These are phyloP conservation scores for Boletus holoroseus DNA, from an alignment of 1,284 basidiomycete species.

Conservation along the genomic window DNA sequence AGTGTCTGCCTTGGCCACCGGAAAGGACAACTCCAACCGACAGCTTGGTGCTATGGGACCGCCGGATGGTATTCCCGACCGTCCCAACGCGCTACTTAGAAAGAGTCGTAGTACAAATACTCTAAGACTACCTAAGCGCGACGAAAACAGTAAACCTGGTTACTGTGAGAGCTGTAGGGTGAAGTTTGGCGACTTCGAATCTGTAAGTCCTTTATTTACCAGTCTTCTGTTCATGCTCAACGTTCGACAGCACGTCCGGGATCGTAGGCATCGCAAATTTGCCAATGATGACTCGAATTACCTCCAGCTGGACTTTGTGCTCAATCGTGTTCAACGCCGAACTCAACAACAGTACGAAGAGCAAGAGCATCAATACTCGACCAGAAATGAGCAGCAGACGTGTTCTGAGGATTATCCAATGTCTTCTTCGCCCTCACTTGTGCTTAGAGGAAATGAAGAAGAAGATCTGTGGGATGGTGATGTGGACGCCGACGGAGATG, in stretches of 20 bases:
- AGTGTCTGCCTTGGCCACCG: constrained; percentile 33
- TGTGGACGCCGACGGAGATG: constrained; percentile 21
- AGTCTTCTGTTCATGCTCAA: constrained; percentile 3
- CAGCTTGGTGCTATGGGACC: constrained; percentile 58
- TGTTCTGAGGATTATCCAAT: constrained; percentile 29
- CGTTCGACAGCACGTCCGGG: constrained; percentile 64
- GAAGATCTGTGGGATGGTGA: constrained; percentile 25
- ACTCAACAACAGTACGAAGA: constrained; percentile 44
- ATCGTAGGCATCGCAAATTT: constrained; percentile 81
- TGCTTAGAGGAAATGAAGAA: constrained; percentile 14
- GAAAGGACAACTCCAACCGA: constrained; percentile 30
- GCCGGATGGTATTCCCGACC: constrained; percentile 53
- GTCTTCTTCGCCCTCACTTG: constrained; percentile 21
- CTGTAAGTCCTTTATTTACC: constrained; percentile 45
- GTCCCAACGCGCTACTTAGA: constrained; percentile 45
- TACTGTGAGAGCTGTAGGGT: constrained; percentile 97
- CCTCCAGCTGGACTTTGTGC: constrained; percentile 72
- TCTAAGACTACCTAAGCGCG: constrained; percentile 64
- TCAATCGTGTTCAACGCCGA: constrained; percentile 68
- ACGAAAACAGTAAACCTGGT: constrained; percentile 86
- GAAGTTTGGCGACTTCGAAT: constrained; percentile 86
- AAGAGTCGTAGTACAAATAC: constrained; percentile 78
- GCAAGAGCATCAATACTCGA: constrained; percentile 19
- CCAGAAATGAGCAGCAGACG: constrained; percentile 12
- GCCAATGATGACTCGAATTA: constrained; percentile 82